Conservation (phyloP, 768 basidiomycete genomes). For the Suillus fuscotomentosus region DNA sequence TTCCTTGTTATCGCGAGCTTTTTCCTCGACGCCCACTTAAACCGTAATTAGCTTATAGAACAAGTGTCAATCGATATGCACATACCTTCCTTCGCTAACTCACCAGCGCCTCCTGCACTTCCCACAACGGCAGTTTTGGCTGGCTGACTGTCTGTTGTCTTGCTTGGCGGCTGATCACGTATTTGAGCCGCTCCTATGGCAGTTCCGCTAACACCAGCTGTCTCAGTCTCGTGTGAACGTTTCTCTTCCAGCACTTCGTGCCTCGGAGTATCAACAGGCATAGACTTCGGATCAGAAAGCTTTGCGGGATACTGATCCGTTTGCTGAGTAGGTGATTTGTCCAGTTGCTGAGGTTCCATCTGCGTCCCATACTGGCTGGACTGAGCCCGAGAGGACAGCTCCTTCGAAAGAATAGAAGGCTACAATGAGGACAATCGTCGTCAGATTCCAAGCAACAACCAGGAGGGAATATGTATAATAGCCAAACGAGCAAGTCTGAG, state of each 20-base stretch:
- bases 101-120: not conserved
- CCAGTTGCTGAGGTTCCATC: not conserved
- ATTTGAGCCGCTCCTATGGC: not conserved
- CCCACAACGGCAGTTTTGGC: not conserved
- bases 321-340: not conserved
- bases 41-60: not conserved
- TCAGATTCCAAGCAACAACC: not conserved
- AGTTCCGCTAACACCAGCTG: not conserved
- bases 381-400: not conserved
- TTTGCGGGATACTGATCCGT: not conserved
- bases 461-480: not conserved
- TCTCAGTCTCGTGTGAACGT: not conserved
- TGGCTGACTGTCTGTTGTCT: not conserved
- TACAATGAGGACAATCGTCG: not conserved
- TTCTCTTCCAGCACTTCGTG: not conserved
- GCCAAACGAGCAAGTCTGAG: not conserved
- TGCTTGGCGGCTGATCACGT: not conserved
- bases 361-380: not conserved
- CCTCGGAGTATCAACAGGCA: not conserved
- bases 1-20: not conserved
- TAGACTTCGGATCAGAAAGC: not conserved
- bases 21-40: not conserved
- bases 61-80: not conserved
- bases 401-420: not conserved
- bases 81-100: conserved; percentile 13